Conservation (phyloP, 2,329 filamentous ascomycete species). For the Drechslerella coelobrocha region DNA sequence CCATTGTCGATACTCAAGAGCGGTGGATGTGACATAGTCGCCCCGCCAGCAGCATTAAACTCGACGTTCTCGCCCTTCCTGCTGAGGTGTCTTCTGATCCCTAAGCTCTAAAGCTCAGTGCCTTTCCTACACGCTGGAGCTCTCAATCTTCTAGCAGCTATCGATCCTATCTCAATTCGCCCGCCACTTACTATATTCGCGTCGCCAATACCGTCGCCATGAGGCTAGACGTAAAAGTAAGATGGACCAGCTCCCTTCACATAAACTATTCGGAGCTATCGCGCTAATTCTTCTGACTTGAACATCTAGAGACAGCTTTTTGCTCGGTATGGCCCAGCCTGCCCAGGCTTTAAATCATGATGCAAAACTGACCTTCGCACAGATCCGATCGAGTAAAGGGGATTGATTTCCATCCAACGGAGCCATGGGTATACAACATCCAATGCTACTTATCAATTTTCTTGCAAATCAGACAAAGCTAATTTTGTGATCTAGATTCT, state of each 20-base stretch:
- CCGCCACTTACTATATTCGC: conserved; percentile 1
- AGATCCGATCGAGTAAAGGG: conserved; percentile 94
- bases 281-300: conserved; percentile 15
- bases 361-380: conserved; percentile 7
- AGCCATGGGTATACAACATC: conserved; percentile 77
- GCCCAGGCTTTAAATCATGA: background rate
- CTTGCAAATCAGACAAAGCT: background rate
- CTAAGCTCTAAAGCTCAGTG: conserved; percentile 23
- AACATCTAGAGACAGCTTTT: conserved; percentile 47
- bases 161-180: background rate
- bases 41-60: background rate
- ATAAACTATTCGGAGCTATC: background rate
- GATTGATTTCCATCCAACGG: conserved; percentile 94
- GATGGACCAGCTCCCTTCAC: background rate
- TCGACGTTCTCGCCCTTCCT: background rate
- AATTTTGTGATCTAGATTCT: conserved; percentile 65
- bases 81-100: background rate
- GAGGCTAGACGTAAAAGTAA: conserved; percentile 49
- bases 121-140: conserved; percentile 21
- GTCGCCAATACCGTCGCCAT: conserved; percentile 21
- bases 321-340: conserved; percentile 32
- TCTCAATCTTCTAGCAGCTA: conserved; percentile 25
- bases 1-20: conserved; percentile 33
- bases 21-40: conserved; percentile 2
- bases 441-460: conserved; percentile 4